Conservation (phyloP, 805 yeast species). For the Zygosaccharomyces bisporus region DNA sequence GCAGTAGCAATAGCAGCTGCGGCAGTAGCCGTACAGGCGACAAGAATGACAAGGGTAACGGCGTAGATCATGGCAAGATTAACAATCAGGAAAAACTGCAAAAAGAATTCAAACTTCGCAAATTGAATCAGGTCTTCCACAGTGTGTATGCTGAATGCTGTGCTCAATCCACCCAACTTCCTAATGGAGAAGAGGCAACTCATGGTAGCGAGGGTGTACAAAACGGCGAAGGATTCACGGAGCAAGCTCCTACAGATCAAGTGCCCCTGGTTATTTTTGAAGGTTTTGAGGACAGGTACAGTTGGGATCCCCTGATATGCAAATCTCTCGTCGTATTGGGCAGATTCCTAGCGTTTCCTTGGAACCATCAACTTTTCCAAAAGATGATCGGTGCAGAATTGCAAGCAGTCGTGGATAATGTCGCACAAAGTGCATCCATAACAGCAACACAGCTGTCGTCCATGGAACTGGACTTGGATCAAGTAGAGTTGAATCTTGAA, state of each 20-base stretch:
- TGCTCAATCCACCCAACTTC: background rate
- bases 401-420: conserved; percentile 11
- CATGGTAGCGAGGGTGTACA: too few relatives aligned
- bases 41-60: conserved; percentile 4
- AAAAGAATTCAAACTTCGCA: conserved; percentile 14
- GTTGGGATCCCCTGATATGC: conserved; percentile 20
- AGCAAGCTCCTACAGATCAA: background rate
- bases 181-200: background rate
- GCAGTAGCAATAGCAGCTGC: conserved; percentile 2
- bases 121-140: conserved; percentile 15
- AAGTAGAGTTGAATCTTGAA: conserved; percentile 9
- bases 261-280: conserved; percentile 23
- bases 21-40: conserved; percentile 5
- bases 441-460: conserved; percentile 11
- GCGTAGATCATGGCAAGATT: conserved; percentile 5
- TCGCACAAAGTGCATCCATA: conserved; percentile 14
- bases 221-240: background rate
- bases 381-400: conserved; percentile 9
- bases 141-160: conserved; percentile 12
- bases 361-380: conserved; percentile 23
- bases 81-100: conserved; percentile 14
- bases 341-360: conserved; percentile 23
- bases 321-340: conserved; percentile 12
- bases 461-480: conserved; percentile 13
- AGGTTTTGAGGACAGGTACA: conserved; percentile 23